phyloP scores from a whole-genome alignment of 2,329 filamentous ascomycete genomes.

The Xylariaceae sp. region DNA sequence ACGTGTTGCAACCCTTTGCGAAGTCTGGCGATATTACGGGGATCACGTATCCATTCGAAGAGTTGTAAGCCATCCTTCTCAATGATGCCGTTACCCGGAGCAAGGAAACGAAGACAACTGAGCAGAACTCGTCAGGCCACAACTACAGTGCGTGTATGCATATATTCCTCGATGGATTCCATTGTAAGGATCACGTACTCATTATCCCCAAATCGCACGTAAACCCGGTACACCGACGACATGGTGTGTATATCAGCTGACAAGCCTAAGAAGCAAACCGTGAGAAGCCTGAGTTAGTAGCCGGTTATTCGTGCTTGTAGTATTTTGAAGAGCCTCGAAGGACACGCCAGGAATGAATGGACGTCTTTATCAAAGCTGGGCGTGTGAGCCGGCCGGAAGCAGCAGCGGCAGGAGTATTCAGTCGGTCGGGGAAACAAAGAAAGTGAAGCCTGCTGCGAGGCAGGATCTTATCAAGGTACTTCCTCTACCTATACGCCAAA shows the following conservation, averaged over 20 bases:
- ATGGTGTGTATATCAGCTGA: background rate
- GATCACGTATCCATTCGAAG: slow-evolving; percentile 18
- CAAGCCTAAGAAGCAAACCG: background rate
- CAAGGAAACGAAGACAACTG: slow-evolving; percentile 17
- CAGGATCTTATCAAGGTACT: background rate
- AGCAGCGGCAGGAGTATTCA: background rate
- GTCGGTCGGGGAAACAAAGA: background rate
- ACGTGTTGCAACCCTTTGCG: slow-evolving; percentile 12
- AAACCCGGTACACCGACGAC: slow-evolving; percentile 13
- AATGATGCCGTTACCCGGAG: slow-evolving; percentile 6
- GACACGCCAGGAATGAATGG: background rate
- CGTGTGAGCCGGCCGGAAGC: background rate
- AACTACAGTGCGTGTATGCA: background rate
- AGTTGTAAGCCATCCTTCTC: slow-evolving; percentile 10
- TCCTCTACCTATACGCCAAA: background rate
- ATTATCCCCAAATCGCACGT: slow-evolving; percentile 12
- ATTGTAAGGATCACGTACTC: slow-evolving; percentile 7
- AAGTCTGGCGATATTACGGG: slow-evolving; percentile 13
- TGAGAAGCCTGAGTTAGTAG: background rate
- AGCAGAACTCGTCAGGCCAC: background rate
- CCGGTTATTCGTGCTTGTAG: background rate
- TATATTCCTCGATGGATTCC: background rate
- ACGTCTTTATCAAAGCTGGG: background rate
- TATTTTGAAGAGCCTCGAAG: background rate
- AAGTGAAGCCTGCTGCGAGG: background rate